phyloP scores from a whole-genome alignment of 768 basidiomycete species.

The Sarcodon sp. region DNA sequence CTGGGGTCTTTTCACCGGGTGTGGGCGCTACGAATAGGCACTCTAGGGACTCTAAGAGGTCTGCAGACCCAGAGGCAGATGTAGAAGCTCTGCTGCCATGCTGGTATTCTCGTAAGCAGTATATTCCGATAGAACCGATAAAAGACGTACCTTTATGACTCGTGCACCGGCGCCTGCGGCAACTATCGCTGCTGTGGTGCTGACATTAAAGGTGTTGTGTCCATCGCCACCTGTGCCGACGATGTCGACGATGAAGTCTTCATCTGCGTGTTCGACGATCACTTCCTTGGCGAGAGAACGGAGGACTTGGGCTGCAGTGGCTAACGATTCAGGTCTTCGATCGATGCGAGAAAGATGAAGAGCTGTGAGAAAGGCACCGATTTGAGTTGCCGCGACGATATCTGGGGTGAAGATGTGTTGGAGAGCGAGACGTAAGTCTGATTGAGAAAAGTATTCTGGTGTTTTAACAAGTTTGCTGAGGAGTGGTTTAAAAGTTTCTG shows the following conservation, averaged over 20 bases:
- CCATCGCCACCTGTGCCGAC: conserved; percentile 95
- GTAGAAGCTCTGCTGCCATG: conserved; percentile 88
- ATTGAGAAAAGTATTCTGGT: conserved; percentile 69
- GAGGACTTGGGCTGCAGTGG: conserved; percentile 67
- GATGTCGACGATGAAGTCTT: conserved; percentile 65
- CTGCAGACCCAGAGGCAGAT: conserved; percentile 89
- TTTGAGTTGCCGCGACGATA: conserved; percentile 54
- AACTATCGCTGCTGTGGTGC: conserved; percentile 86
- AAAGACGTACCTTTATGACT: conserved; percentile 68
- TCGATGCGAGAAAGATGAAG: conserved; percentile 74
- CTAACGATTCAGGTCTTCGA: conserved; percentile 59
- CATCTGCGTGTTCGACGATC: conserved; percentile 38
- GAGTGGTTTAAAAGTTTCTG: conserved; percentile 61
- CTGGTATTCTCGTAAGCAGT: conserved; percentile 23
- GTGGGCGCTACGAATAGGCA: conserved; percentile 63
- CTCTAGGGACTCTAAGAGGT: conserved; percentile 75
- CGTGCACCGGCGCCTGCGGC: conserved; percentile 91
- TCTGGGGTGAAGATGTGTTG: conserved; percentile 62
- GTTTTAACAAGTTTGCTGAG: conserved; percentile 69
- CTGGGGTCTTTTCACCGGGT: conserved; percentile 37
- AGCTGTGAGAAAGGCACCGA: conserved; percentile 85
- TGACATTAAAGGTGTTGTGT: conserved; percentile 93
- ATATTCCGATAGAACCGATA: neutral
- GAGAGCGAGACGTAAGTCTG: conserved; percentile 64
- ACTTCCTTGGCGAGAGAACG: conserved; percentile 55